Evolutionary conservation across 495 filamentous ascomycete species (phyloP), one percentile per base, ranked within the genome.

Genomic region (Aspergillus bertholletiae): DNA sequence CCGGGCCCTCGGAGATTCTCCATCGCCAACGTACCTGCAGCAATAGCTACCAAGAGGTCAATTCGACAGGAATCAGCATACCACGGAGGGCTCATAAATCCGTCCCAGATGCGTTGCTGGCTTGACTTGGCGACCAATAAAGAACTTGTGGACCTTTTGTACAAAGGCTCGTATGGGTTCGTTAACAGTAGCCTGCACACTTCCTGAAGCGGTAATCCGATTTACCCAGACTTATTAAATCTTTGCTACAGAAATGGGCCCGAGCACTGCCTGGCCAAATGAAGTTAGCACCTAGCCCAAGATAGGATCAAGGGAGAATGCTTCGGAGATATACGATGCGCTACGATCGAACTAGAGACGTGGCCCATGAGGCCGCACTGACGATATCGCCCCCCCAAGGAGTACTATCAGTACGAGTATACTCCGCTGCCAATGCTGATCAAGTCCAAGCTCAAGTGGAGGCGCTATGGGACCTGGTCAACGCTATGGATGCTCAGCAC

Each of bases 11-110:
- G 39, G 18, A 43, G 18, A 22, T 43, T 22, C 39, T 5, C 18
- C n/a, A 28, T 32, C 24, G 24, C 18, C 24, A 18, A 30, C 45
- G 45, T 47, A 47, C 45, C 45, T 47, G 45, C 45, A 47, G 45
- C 9, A 17, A 30, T 18, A 28, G 32, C 9, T 5, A 7, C 30
- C 23, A 13, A 3, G 27, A 28, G 6, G 20, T 13, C 11, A 27
- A 7, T 3, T 26, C 3, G 23, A 5, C 18, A 20, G 3, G 1
- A 13, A 44, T 22, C 18, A 0, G 9, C 30, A 7, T 32, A 12
- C 8, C 13, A 5, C 13, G 13, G 30, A 32, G 13, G 13, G 30
- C 2, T 32, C 8, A 9, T 32, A 3, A 11, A 5, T 12, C 8
- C 7, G 37, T 2, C n/a, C 7, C 15, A 18, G 37, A 8, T 40